Conservation (phyloP, 2,329 filamentous ascomycete genomes). For the Graphilbum sp. region DNA sequence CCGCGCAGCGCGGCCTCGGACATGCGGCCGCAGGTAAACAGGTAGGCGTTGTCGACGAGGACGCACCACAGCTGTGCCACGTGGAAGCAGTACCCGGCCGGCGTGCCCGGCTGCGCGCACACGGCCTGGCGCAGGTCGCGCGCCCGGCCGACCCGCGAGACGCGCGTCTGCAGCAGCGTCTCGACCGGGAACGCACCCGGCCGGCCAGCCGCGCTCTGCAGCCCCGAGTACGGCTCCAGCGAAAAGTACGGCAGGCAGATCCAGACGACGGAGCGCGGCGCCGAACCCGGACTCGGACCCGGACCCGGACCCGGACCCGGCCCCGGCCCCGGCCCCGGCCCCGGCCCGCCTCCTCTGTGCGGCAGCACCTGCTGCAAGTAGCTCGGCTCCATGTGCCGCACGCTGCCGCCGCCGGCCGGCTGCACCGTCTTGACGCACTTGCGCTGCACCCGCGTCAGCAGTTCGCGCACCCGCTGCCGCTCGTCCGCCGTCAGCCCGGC, state of each 20-base stretch:
- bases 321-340: slow-evolving; percentile 7
- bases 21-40: slow-evolving; percentile 26
- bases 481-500: not conserved
- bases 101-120: slow-evolving; percentile 19
- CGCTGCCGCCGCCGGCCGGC: slow-evolving; percentile 20
- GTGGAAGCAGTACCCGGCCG: slow-evolving; percentile 25
- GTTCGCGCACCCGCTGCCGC: slow-evolving; percentile 4
- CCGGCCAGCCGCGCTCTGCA: slow-evolving; percentile 14
- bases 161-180: slow-evolving; percentile 27
- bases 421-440: slow-evolving; percentile 19
- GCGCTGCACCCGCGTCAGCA: slow-evolving; percentile 22
- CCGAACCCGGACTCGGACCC: slow-evolving; percentile 7
- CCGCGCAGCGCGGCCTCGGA: slow-evolving; percentile 17
- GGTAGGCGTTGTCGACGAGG: slow-evolving; percentile 22
- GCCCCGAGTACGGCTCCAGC: slow-evolving; percentile 25
- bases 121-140: slow-evolving; percentile 31
- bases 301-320: slow-evolving; percentile 8
- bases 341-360: slow-evolving; percentile 8
- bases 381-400: slow-evolving; percentile 24
- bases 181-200: slow-evolving; percentile 22
- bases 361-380: slow-evolving; percentile 20
- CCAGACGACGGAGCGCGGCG: slow-evolving; percentile 18
- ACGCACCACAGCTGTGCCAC: slow-evolving; percentile 31
- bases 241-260: slow-evolving; percentile 31
- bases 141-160: slow-evolving; percentile 20